These are phyloP conservation scores for Yarrowia hollandica DNA, from an alignment of 805 yeast genomes.

Conservation along the genomic window DNA sequence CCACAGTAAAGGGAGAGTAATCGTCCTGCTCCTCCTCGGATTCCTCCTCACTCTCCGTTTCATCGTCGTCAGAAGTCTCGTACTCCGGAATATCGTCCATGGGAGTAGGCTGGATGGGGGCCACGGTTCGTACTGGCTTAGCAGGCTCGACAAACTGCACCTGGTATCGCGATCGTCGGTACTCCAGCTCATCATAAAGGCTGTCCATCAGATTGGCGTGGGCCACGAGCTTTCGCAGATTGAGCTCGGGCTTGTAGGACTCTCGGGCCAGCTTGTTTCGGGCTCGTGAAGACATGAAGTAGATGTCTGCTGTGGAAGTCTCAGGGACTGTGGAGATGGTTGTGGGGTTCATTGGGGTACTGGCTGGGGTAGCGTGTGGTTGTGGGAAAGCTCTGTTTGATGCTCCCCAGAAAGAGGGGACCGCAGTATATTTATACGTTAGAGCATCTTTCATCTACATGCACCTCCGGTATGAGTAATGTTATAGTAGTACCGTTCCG, in stretches of 20 bases:
- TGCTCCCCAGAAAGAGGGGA: too few species aligned
- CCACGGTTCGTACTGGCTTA: neutral
- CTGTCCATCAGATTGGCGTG: constrained; percentile 25
- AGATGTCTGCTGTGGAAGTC: constrained; percentile 18
- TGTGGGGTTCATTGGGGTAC: neutral
- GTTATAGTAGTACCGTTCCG: constrained; percentile 6
- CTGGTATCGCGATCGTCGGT: constrained; percentile 16
- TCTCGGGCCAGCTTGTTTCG: constrained; percentile 19
- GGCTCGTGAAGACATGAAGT: constrained; percentile 17
- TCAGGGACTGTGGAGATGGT: neutral
- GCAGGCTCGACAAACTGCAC: constrained; percentile 18
- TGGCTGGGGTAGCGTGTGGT: neutral
- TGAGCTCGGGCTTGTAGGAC: constrained; percentile 9
- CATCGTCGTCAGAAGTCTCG: constrained; percentile 8
- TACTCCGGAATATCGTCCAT: constrained; percentile 19
- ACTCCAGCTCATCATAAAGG: constrained; percentile 18
- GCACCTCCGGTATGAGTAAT: neutral
- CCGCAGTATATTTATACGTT: too few species aligned
- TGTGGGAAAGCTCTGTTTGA: neutral
- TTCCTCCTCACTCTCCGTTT: constrained; percentile 14
- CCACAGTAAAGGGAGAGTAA: neutral
- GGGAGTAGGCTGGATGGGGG: neutral
- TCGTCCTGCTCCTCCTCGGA: neutral
- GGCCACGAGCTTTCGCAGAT: constrained; percentile 22
- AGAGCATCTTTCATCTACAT: neutral